Evolutionary conservation across 208 protist genomes (phyloP).

Genomic region (Cochliopodium minus): DNA sequence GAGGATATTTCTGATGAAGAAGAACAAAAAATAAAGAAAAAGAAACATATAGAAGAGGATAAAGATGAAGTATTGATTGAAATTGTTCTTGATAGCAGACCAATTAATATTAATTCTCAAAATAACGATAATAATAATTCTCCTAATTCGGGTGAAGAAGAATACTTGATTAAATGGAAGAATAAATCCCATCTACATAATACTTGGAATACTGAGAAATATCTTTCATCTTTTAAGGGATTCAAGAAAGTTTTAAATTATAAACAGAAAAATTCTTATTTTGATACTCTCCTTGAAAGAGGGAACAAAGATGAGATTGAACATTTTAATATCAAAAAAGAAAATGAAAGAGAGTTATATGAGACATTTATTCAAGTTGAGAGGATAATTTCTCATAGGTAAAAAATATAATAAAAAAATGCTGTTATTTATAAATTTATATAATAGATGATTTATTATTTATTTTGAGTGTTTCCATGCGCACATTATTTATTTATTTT

Average conservation of each 20-base stretch:
- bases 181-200: conserved; percentile 29
- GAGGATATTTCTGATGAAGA: neutral
- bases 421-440: neutral
- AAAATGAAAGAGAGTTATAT: conserved; percentile 1
- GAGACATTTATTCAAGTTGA: neutral
- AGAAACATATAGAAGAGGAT: neutral
- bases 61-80: neutral
- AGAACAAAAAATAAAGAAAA: neutral
- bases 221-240: conserved; percentile 5
- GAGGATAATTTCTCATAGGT: neutral
- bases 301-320: neutral
- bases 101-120: too few relatives aligned
- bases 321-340: neutral
- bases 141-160: too few relatives aligned
- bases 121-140: too few relatives aligned
- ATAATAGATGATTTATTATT: neutral
- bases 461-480: too few relatives aligned
- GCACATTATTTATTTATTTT: too few relatives aligned
- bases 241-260: conserved; percentile 21
- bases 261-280: neutral
- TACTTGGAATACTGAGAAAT: conserved; percentile 15
- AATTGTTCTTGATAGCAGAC: neutral
- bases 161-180: conserved; percentile 39
- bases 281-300: neutral
- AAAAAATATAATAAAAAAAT: neutral